Evolutionary conservation across 805 yeast species (phyloP), one percentile per base, ranked within the genome.

Genomic region (Komagataella mondaviorum): DNA sequence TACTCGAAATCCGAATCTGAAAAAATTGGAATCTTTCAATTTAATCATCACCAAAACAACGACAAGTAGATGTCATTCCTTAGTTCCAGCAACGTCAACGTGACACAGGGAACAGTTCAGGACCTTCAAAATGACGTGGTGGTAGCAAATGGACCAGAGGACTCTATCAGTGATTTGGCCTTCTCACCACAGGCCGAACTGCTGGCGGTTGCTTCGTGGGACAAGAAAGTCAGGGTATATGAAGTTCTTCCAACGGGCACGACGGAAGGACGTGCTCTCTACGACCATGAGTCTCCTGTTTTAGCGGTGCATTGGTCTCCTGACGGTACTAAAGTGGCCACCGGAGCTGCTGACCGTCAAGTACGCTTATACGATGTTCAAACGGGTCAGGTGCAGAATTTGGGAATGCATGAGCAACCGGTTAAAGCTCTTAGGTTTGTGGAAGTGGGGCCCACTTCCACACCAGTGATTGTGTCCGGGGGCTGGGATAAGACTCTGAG

Each of bases 401-500:
- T 93, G 48, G 98, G 97, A 8, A 75, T 75, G 4, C 98, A 93
- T 67, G 88, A 83, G 62, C 88, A 83, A 3, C 76, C 96, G 0
- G 95, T 93, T 3, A 78, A 76, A 52, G 64, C 77, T 12, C 85
- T 91, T 20, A 72, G 95, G 51, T 81, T 77, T 55, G 96, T 88
- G 8, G 83, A 83, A 55, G 84, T 90, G 62, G 96, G 95, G 0
- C 88, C 90, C n/a, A 72, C 82, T 6, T 86, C 85, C 59, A 78
- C 88, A 1, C 88, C 78, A 46, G 87, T 87, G 56, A 80, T 91
- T 23, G 97, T 89, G 3, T 80, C 90, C 47, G 96, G 96, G 6
- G 88, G 96, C 6, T 93, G 97, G 97, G 99, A 93, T 68, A 89
- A 88, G 68, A 88, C 97, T 1, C 69, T 93, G 55, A 82, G 80